Base-by-base conservation (phyloP, 2,329 filamentous ascomycete genomes). In the Paecilomyces sp. region DNA sequence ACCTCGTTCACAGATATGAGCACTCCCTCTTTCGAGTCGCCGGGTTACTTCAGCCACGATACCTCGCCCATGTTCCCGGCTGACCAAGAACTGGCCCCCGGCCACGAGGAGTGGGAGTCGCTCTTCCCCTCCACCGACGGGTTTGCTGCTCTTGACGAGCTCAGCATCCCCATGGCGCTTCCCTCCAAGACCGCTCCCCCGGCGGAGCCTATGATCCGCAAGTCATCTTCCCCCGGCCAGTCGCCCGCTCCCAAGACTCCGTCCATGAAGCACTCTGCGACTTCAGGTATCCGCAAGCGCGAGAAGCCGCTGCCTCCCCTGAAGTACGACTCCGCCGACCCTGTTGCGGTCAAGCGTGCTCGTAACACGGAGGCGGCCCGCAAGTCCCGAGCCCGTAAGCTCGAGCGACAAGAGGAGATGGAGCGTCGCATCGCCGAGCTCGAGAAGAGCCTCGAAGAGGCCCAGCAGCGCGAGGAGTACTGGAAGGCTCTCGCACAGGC, bases 351-450 rank as follows among this genome's bases (percentile, higher is more conserved):
- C 82, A 97, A 97, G 86, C 90, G 93, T 74, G 92, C 92, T 56
- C 89, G 92, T 66, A 97, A 97, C 75, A 96, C 92, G 8, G 84
- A 95, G 74, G 93, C 93, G 18, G 93, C 93, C 68, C 91, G 93
- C 66, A 96, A 96, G 79, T 96, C 92, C 61, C 88, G 93, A 57
- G 88, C 91, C 70, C 88, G 91, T 65, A 96, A 96, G 80, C 86
- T 90, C 60, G 83, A 88, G 72, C 85, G 88, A 66, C 82, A 93
- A 62, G 87, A 90, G 59, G 85, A 87, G 60, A 81, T 96, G 54
- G 89, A 95, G 79, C 83, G 83, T 47, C 82, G 85, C 68, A 92
- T 96, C 68, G 82, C 80, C 18, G 86, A 89, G 71, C 78, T 93
- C 30, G 82, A 87, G 74, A 80, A 82, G 50, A 58, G 64, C 34